A percentile compares a stretch with the other conserved stretches of the same genome.
phyloP scores from a whole-genome alignment of 768 basidiomycete genomes.

The Trametes punicea region DNA sequence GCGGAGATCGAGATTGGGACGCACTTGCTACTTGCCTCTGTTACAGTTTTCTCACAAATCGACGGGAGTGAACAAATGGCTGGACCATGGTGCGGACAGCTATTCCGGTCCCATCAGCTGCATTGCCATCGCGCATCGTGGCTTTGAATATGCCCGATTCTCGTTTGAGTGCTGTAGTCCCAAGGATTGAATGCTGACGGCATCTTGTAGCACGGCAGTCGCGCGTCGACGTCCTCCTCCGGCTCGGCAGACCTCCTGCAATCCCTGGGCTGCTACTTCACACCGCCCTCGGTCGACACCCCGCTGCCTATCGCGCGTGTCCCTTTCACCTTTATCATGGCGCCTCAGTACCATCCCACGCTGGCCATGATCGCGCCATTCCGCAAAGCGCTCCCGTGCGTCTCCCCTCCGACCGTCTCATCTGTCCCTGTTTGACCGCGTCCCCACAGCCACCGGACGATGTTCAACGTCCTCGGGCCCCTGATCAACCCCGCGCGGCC shows the following conservation, averaged over 20 bases:
- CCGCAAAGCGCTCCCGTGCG: constrained; percentile 80
- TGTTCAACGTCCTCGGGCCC: constrained; percentile 95
- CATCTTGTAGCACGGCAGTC: constrained; percentile 70
- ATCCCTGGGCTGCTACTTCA: constrained; percentile 75
- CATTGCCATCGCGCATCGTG: too few relatives aligned
- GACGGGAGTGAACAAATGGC: too few relatives aligned
- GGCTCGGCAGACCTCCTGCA: constrained; percentile 93
- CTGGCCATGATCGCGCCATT: constrained; percentile 80
- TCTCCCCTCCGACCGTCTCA: not conserved
- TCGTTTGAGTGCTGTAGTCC: too few relatives aligned
- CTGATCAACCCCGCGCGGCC: constrained; percentile 90
- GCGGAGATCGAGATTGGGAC: too few relatives aligned
- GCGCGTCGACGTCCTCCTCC: constrained; percentile 90
- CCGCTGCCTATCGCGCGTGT: constrained; percentile 55
- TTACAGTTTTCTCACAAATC: too few relatives aligned
- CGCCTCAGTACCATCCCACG: constrained; percentile 88
- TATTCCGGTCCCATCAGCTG: too few relatives aligned
- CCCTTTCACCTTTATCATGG: constrained; percentile 92
- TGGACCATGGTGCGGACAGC: too few relatives aligned
- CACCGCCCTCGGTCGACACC: constrained; percentile 55
- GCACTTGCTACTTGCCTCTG: too few relatives aligned
- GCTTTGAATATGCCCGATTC: too few relatives aligned
- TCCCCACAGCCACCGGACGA: constrained; percentile 53
- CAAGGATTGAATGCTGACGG: not conserved
- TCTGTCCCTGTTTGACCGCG: not conserved